Base-by-base conservation (phyloP, 2,329 filamentous ascomycete species). In the Paracoccidioides lutzii region DNA sequence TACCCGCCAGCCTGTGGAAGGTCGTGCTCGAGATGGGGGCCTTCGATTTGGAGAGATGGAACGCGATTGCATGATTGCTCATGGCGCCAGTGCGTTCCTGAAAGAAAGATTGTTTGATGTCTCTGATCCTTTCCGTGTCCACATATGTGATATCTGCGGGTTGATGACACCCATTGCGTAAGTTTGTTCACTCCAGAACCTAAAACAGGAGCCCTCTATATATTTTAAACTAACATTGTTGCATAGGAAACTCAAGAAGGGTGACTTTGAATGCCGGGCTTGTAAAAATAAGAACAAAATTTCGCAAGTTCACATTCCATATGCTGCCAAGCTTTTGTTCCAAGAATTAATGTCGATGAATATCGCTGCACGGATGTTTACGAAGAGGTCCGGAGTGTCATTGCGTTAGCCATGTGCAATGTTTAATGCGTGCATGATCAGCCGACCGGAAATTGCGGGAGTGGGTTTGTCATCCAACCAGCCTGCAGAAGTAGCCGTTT, bases 61-160 rank as follows among this genome's bases (percentile, higher is more conserved):
- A 75, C 91, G 94, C 76, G 94, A 98, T 82, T 98, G 93, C 72
- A 98, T 98, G 93, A 98, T 98, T 77, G 90, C 94, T n/a, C 94
- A 98, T 71, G 93, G 93, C 69, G 93, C 94, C 3, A 91, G 89
- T 55, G 86, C 90, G 1, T 98, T 98, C 81, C 75, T 98, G 68
- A 98, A 98, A 76, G 93, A 98, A 78, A 83, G 93, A 66, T 75
- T 98, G 57, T 96, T 98, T 66, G 91, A 97, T 70, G 93, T 98
- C 52, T 95, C 89, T 54, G 93, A 98, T 76, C 91, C 93, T 41
- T 98, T 97, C 81, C 81, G 90, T 71, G 93, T 98, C 58, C 93
- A 98, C 73, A 87, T 98, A 66, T 98, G 93, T 76, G 93, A 98
- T 74, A 94, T 97, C 66, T 98, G 93, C 71, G 93, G 93, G 65